phyloP scores from a whole-genome alignment of 805 yeast genomes.

The Phaffomyces thermotolerans region DNA sequence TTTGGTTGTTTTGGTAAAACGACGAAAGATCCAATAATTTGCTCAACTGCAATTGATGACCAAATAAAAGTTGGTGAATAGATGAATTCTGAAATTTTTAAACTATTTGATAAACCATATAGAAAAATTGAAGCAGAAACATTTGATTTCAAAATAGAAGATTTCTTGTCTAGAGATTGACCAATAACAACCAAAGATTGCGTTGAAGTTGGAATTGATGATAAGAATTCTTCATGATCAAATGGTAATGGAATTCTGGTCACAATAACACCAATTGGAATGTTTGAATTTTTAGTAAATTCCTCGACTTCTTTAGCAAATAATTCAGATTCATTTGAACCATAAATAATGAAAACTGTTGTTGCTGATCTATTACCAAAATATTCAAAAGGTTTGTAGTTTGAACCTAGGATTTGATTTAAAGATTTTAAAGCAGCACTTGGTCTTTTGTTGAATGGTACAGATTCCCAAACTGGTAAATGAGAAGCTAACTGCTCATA shows the following conservation, averaged over 20 bases:
- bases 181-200: conserved; percentile 61
- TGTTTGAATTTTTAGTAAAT: conserved; percentile 24
- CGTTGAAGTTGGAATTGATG: conserved; percentile 49
- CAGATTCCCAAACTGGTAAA: conserved; percentile 19
- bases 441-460: conserved; percentile 32
- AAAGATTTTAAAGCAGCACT: conserved; percentile 40
- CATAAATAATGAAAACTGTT: conserved; percentile 76
- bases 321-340: conserved; percentile 57
- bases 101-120: conserved; percentile 23
- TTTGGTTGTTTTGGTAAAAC: conserved; percentile 21
- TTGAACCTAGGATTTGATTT: conserved; percentile 48
- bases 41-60: conserved; percentile 47
- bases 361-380: conserved; percentile 55
- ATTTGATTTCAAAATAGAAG: conserved; percentile 55
- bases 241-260: conserved; percentile 80
- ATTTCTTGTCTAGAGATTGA: conserved; percentile 35
- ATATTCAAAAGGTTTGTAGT: conserved; percentile 60
- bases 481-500: conserved; percentile 10
- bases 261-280: conserved; percentile 56
- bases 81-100: conserved; percentile 44
- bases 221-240: conserved; percentile 51
- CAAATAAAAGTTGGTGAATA: conserved; percentile 47
- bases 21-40: conserved; percentile 39
- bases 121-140: conserved; percentile 65
- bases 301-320: conserved; percentile 38